These are phyloP conservation scores for Leccinum fibrillosum DNA, from an alignment of 768 basidiomycete genomes.

Conservation along the genomic window DNA sequence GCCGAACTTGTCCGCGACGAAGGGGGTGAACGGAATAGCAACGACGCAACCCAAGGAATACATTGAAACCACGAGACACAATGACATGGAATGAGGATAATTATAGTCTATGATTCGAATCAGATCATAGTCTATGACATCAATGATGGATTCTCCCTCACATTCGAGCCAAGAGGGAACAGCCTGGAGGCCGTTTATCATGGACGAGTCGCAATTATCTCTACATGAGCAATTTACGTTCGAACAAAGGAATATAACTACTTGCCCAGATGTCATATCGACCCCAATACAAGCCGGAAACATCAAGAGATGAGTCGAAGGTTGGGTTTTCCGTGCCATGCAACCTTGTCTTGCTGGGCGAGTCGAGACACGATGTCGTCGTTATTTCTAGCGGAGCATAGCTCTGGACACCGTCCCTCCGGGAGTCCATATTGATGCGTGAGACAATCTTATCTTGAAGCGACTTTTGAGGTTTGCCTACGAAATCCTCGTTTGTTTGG, in stretches of 20 bases:
- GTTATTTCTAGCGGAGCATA: background rate
- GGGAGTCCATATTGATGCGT: background rate
- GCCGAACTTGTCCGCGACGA: background rate
- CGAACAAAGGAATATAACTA: background rate
- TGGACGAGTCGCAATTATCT: background rate
- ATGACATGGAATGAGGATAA: background rate
- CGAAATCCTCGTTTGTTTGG: background rate
- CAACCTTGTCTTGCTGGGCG: background rate
- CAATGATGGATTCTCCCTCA: background rate
- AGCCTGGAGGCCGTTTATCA: background rate
- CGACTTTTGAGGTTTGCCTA: too few species aligned
- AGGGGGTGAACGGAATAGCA: background rate
- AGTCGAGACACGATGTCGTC: background rate
- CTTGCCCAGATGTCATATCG: background rate
- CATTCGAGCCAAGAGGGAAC: background rate
- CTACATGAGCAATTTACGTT: constrained; percentile 13
- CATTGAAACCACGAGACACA: background rate
- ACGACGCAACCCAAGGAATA: background rate
- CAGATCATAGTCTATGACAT: background rate
- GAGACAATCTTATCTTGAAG: background rate
- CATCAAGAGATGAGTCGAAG: background rate
- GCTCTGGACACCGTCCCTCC: background rate
- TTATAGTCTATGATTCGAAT: background rate
- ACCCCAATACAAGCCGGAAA: background rate
- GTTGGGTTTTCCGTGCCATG: constrained; percentile 57